Evolutionary conservation across 139 green algal species (phyloP).

Genomic region (Monoraphidium neglectum): DNA sequence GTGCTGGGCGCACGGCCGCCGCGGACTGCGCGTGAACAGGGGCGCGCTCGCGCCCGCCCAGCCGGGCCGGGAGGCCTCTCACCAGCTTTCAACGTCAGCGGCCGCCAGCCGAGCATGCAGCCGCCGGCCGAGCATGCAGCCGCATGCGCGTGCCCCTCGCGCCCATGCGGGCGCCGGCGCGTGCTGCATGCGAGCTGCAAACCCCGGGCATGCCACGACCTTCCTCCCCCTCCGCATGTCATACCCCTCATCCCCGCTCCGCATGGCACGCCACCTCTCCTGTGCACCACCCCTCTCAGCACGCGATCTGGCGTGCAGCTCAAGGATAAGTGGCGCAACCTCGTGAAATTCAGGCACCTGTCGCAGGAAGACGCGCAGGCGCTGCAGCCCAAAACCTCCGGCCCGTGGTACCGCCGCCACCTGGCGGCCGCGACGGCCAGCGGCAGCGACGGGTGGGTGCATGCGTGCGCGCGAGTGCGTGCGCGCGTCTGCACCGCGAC

Average conservation of each 20-base stretch:
- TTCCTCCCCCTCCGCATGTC: too few species aligned
- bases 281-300: conserved; percentile 44
- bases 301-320: conserved; percentile 68
- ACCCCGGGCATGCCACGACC: background rate
- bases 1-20: too few species aligned
- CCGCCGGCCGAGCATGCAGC: background rate
- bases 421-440: conserved; percentile 9
- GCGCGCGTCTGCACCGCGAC: too few species aligned
- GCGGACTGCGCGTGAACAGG: too few species aligned
- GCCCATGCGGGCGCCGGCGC: too few species aligned
- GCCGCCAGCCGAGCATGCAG: background rate
- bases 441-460: conserved; percentile 1
- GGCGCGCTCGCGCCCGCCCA: too few species aligned
- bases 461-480: conserved; percentile 18
- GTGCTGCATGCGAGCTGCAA: background rate
- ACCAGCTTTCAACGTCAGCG: background rate
- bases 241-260: too few species aligned
- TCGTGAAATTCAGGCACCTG: conserved; percentile 77
- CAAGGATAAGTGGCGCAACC: conserved; percentile 80
- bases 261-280: too few species aligned
- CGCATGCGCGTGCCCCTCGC: background rate
- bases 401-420: conserved; percentile 45
- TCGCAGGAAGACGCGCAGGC: conserved; percentile 36
- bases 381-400: conserved; percentile 53
- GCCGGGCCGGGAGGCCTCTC: background rate